Base-by-base conservation (phyloP, 305 asterid genomes). In the Coffea humblotiana region DNA sequence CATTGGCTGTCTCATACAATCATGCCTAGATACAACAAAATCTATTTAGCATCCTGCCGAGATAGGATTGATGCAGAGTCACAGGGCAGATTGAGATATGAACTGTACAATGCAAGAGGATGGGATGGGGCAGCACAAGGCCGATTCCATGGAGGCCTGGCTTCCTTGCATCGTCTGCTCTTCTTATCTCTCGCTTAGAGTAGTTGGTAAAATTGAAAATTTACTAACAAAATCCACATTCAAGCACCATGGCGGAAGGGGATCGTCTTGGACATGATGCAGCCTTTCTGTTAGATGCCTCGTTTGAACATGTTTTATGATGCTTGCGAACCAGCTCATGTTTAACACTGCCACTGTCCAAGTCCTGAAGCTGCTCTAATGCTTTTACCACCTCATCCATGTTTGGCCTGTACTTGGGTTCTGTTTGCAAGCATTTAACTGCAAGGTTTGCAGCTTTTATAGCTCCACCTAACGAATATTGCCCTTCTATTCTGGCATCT, bases 401-500 rank as follows among this genome's bases (percentile, higher is more conserved):
- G 11, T 85, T 88, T 0, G 98, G 98, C 76, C 98, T 84, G 81
- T 78, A 67, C 67, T 84, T 90, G 7, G 98, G 97, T 79, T 90
- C 96, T 1, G 76, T 10, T 10, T 45, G 92, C 89, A 6, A 93
- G 86, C 97, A 93, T 72, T 88, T 90, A 1, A 93, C 73, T 3
- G 98, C 96, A n/a, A 93, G 92, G 52, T 88, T 81, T 11, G 98
- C 89, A 1, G 96, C 97, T 45, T 77, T 86, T 11, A 87, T 49
- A 3, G 96, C 98, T 35, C 78, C 93, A 2, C 71, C 80, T 23
- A 89, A 78, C 3, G 96, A 80, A 90, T 92, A 93, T 51, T 90
- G 98, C 9, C 96, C 98, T 66, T 88, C 91, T 71, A 93, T 85
- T 72, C 97, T 94, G 48, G 87, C 82, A 64, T 93, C 98, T 90